Evolutionary conservation across 2,329 filamentous ascomycete genomes (phyloP).

Genomic region (Blastomyces parvus): DNA sequence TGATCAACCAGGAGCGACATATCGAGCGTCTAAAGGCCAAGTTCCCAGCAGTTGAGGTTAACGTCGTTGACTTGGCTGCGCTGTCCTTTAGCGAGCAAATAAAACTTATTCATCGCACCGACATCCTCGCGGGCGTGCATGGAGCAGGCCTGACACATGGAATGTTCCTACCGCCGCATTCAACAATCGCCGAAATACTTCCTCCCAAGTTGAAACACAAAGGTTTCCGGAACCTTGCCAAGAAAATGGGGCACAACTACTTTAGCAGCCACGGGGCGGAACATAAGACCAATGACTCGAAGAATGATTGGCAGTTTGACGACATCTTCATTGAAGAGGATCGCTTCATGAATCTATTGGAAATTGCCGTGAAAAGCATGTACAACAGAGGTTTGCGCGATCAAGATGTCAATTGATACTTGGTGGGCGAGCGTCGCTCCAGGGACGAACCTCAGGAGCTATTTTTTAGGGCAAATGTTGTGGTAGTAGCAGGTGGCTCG

Average conservation of each 20-base stretch:
- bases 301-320: constrained; percentile 20
- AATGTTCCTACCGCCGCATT: constrained; percentile 32
- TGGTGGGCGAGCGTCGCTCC: background rate
- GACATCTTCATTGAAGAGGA: constrained; percentile 22
- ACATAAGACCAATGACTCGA: background rate
- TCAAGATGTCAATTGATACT: constrained; percentile 11
- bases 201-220: constrained; percentile 29
- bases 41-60: constrained; percentile 24
- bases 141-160: constrained; percentile 37
- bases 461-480: background rate
- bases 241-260: constrained; percentile 31
- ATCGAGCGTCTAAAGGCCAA: constrained; percentile 20
- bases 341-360: constrained; percentile 22
- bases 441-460: background rate
- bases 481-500: background rate
- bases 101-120: constrained; percentile 27
- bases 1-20: constrained; percentile 23
- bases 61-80: constrained; percentile 32
- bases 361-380: constrained; percentile 18
- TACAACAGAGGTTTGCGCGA: constrained; percentile 15
- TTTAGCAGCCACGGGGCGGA: constrained; percentile 28
- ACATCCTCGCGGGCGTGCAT: constrained; percentile 38
- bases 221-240: constrained; percentile 37
- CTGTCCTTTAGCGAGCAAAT: constrained; percentile 34
- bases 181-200: constrained; percentile 37